These are phyloP conservation scores for Hebeloma cylindrosporum DNA, from an alignment of 768 basidiomycete species.

Conservation along the genomic window DNA sequence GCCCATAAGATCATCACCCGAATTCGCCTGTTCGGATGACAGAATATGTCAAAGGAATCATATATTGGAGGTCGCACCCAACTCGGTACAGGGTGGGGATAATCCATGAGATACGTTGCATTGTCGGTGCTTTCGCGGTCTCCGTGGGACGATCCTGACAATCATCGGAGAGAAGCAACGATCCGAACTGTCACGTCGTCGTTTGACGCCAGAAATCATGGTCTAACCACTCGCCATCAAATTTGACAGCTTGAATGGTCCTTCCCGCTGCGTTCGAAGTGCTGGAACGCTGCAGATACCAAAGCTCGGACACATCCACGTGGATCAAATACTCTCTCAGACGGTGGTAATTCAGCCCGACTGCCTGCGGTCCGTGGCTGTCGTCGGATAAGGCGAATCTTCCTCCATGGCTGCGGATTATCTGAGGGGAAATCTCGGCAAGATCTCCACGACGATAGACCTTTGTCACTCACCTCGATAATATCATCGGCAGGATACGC, in stretches of 20 bases:
- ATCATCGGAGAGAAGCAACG: slow-evolving; percentile 8
- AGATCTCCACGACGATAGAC: slow-evolving; percentile 6
- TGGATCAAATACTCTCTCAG: slow-evolving; percentile 63
- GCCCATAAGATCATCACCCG: not conserved
- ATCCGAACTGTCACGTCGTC: slow-evolving; percentile 17
- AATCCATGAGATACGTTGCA: not conserved
- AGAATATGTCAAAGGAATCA: slow-evolving; percentile 22
- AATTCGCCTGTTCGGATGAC: slow-evolving; percentile 12
- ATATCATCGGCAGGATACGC: slow-evolving; percentile 85
- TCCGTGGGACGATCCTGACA: too few species aligned
- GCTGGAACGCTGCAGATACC: slow-evolving; percentile 51
- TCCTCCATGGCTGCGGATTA: slow-evolving; percentile 68
- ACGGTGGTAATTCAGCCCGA: slow-evolving; percentile 81
- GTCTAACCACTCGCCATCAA: slow-evolving; percentile 56
- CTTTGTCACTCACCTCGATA: slow-evolving; percentile 52
- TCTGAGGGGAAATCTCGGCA: slow-evolving; percentile 39
- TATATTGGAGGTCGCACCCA: slow-evolving; percentile 6
- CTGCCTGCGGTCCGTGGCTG: slow-evolving; percentile 86
- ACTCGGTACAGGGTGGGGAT: not conserved
- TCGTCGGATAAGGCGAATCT: slow-evolving; percentile 90
- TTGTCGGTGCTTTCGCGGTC: too few species aligned
- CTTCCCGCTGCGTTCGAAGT: slow-evolving; percentile 48
- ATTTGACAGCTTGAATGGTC: slow-evolving; percentile 39
- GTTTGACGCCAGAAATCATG: slow-evolving; percentile 55
- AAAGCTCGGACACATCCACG: slow-evolving; percentile 62